Conservation (phyloP, 257 asterid genomes). For the Petunia axillaris region DNA sequence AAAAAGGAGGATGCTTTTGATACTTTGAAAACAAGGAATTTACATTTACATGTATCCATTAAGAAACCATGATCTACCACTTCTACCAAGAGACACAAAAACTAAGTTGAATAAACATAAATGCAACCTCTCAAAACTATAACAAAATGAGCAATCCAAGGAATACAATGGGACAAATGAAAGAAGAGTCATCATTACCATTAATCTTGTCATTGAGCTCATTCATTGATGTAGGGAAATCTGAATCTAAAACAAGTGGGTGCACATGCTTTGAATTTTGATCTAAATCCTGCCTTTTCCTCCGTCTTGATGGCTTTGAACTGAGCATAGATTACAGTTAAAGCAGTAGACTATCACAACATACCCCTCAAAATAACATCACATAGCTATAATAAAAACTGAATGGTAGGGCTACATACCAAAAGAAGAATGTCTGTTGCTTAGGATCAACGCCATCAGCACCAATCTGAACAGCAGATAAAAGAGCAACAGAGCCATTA, state of each 20-base stretch:
- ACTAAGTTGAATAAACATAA: neutral
- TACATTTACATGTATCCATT: conserved; percentile 2
- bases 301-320: conserved; percentile 64
- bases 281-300: conserved; percentile 47
- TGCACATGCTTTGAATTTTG: conserved; percentile 71
- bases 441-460: conserved; percentile 91
- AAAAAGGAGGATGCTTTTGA: neutral
- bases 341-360: conserved; percentile 25
- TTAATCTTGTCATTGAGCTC: conserved; percentile 66
- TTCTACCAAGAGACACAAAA: conserved; percentile 3
- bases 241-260: conserved; percentile 70
- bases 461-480: conserved; percentile 55
- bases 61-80: conserved; percentile 19
- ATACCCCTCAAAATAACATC: conserved; percentile 26
- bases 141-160: neutral
- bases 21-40: neutral
- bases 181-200: conserved; percentile 50
- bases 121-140: conserved; percentile 6
- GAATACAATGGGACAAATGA: neutral
- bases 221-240: conserved; percentile 49
- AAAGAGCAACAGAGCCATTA: too few relatives aligned
- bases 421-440: conserved; percentile 78
- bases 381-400: conserved; percentile 29
- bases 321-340: conserved; percentile 49
- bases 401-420: conserved; percentile 53